Evolutionary conservation across 495 filamentous ascomycete genomes (phyloP), one percentile per base, ranked within the genome.

Genomic region (Penicillium crystallinum): DNA sequence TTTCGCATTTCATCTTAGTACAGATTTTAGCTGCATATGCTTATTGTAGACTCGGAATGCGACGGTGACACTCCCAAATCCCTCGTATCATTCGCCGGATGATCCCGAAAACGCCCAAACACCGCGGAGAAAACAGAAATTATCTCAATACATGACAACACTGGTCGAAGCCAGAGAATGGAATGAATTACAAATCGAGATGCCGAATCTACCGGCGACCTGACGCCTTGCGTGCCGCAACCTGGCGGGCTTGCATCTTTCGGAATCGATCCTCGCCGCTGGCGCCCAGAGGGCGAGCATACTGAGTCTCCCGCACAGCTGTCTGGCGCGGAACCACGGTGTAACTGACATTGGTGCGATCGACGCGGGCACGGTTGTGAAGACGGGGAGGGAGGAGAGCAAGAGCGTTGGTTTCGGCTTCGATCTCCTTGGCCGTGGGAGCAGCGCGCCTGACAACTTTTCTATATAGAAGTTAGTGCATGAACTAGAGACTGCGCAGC

Each of bases 251-350:
- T 56, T 84, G 87, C 81, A 95, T 88, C 71, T 79, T 84, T 59
- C 86, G 80, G 75, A 95, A 92, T 19, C 87, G 86, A 59, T 90
- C 88, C 64, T 88, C 79, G 44, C 88, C 88, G 53, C 80, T 81
- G 35, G 84, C 78, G 25, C 89, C 89, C 61, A 90, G 72, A 5
- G 86, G 86, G 56, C 82, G 80, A 38, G 76, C 72, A 58, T 76
- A 79, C 41, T 71, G 71, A 49, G 74, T 76, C 37, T 77, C 70
- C 25, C 71, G 70, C 25, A 80, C 66, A 33, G 77, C 63, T 30
- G 75, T 81, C 57, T 76, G 82, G 58, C 74, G 78, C 14, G 91
- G 91, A 30, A 88, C 91, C 57, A 95, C 77, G 1, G 83, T 89
- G 65, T 96, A 96, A 54, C 82, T 91, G 33, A 84, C 81, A 29